These are phyloP conservation scores for Cadophora gregata DNA, from an alignment of 2,329 filamentous ascomycete genomes.

Conservation along the genomic window DNA sequence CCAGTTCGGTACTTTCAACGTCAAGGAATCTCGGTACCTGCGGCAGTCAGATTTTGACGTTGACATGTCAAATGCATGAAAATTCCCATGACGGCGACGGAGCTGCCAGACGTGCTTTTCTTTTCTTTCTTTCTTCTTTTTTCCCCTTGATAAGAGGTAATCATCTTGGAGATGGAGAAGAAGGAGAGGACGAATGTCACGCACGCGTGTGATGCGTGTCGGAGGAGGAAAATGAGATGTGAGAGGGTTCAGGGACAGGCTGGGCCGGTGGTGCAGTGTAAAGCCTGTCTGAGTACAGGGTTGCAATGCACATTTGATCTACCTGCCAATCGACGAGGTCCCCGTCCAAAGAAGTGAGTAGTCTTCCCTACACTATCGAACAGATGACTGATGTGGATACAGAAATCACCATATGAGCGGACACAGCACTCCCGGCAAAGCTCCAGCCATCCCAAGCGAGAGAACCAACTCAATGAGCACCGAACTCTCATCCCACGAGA, in stretches of 20 bases:
- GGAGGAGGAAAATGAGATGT: conserved; percentile 1
- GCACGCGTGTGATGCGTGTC: conserved; percentile 3
- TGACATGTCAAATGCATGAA: too few relatives aligned
- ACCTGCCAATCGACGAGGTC: conserved; percentile 1
- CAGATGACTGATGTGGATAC: not conserved
- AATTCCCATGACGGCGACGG: too few relatives aligned
- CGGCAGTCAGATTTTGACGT: not conserved
- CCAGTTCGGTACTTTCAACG: not conserved
- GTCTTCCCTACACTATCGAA: not conserved
- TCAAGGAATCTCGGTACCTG: not conserved
- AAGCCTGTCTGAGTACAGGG: not conserved
- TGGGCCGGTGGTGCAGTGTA: not conserved
- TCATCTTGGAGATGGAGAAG: not conserved
- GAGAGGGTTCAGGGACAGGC: not conserved
- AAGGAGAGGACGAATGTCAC: conserved; percentile 2
- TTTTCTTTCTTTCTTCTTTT: too few relatives aligned
- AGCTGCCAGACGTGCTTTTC: too few relatives aligned
- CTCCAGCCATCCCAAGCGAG: not conserved
- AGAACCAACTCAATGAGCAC: not conserved
- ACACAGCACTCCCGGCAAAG: not conserved
- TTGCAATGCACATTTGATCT: not conserved
- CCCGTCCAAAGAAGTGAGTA: not conserved
- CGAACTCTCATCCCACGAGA: not conserved
- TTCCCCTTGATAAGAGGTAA: too few relatives aligned
- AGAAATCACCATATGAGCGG: not conserved